These are phyloP conservation scores for Capronia coronata DNA, from an alignment of 2,329 filamentous ascomycete genomes.

Conservation along the genomic window DNA sequence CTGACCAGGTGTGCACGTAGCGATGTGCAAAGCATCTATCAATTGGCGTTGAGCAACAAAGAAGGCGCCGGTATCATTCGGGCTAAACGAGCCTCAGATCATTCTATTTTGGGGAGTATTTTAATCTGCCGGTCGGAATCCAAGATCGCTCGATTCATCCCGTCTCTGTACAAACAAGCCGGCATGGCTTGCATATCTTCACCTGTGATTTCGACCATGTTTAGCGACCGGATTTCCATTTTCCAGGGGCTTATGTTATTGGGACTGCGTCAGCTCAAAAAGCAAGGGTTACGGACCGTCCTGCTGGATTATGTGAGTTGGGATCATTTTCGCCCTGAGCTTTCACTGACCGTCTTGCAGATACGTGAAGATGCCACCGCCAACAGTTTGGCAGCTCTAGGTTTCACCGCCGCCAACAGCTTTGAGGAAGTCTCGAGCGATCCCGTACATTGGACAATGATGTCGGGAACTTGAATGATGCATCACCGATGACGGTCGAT, in stretches of 20 bases:
- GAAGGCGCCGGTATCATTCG: constrained; percentile 74
- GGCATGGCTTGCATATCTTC: constrained; percentile 71
- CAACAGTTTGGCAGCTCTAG: constrained; percentile 70
- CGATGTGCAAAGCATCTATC: constrained; percentile 73
- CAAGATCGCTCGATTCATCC: constrained; percentile 61
- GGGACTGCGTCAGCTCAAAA: constrained; percentile 75
- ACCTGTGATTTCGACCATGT: constrained; percentile 64
- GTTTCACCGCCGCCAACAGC: constrained; percentile 68
- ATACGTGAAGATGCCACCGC: constrained; percentile 65
- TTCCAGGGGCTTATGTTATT: constrained; percentile 75
- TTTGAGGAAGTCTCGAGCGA: constrained; percentile 76
- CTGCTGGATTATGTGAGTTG: constrained; percentile 71
- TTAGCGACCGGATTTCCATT: constrained; percentile 62
- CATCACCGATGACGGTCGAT: too few species aligned
- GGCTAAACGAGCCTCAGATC: constrained; percentile 64
- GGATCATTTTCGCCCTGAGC: neutral
- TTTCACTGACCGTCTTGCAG: constrained; percentile 36
- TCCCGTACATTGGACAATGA: constrained; percentile 55
- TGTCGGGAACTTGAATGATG: constrained; percentile 28
- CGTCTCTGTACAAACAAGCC: constrained; percentile 53
- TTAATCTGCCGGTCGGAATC: constrained; percentile 70
- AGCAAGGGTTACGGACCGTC: constrained; percentile 64
- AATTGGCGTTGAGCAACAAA: constrained; percentile 63
- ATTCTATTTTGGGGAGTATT: constrained; percentile 67
- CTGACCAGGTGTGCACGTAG: constrained; percentile 68